phyloP scores from a whole-genome alignment of 352 stramenopile species.

The Phytophthora meadii region DNA sequence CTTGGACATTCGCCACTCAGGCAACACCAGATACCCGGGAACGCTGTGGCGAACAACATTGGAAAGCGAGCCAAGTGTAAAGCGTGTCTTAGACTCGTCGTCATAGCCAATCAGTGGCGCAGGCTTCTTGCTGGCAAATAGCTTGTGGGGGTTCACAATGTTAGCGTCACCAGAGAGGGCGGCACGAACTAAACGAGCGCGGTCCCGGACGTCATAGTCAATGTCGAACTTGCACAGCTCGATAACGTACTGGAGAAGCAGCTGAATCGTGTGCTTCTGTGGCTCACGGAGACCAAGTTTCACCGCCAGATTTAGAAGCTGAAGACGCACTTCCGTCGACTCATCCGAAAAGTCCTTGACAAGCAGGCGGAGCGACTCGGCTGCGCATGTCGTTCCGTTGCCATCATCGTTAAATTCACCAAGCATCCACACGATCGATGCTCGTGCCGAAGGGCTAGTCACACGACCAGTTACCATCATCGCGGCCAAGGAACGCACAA shows the following conservation, averaged over 20 bases:
- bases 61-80: slow-evolving; percentile 89
- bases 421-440: slow-evolving; percentile 94
- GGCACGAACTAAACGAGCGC: slow-evolving; percentile 87
- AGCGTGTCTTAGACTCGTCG: slow-evolving; percentile 75
- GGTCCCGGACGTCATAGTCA: slow-evolving; percentile 94
- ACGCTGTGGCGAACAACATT: slow-evolving; percentile 88
- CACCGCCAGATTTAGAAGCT: slow-evolving; percentile 92
- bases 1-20: slow-evolving; percentile 74
- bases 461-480: slow-evolving; percentile 81
- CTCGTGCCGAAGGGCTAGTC: slow-evolving; percentile 76
- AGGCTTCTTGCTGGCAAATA: slow-evolving; percentile 85
- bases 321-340: slow-evolving; percentile 86
- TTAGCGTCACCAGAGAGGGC: slow-evolving; percentile 63
- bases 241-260: slow-evolving; percentile 91
- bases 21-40: slow-evolving; percentile 80
- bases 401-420: slow-evolving; percentile 88
- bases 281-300: slow-evolving; percentile 89
- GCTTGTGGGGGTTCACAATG: slow-evolving; percentile 71
- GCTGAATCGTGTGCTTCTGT: slow-evolving; percentile 73
- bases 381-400: slow-evolving; percentile 68
- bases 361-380: slow-evolving; percentile 88
- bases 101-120: slow-evolving; percentile 78
- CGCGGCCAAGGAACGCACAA: slow-evolving; percentile 79
- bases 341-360: slow-evolving; percentile 91
- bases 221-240: slow-evolving; percentile 94